Evolutionary conservation across 768 basidiomycete genomes (phyloP), one percentile per base, ranked within the genome.

Genomic region (Auriculariales sp.): DNA sequence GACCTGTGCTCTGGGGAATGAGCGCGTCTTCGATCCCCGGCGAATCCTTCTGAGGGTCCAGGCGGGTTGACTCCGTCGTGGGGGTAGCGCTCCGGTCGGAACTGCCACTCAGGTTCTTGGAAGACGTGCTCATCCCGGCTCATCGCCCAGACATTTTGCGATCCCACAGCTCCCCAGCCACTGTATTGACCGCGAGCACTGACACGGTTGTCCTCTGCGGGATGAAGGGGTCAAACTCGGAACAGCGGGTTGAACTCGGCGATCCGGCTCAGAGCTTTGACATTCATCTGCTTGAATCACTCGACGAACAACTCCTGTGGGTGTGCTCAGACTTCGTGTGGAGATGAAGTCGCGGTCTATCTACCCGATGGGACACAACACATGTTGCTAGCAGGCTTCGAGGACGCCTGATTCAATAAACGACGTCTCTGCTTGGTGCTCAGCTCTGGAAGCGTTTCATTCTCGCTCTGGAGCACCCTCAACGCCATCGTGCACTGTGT

Each of bases 401-500:
- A 27, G 24, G n/a, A 36, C 33, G 10, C 47, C 29, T 11, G 50
- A 36, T 14, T 51, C 29, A 24, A 54, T 32, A 25, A 48, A 54
- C 2, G 42, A 35, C 29, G 39, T 25, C 30, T 52, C 15, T 49
- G 33, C 24, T 29, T 17, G 32, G 27, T 12, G 5, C 15, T 17
- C n/a, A 36, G 35, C n/a, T 7, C 22, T n/a, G 35, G 35, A 5
- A 17, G n/a, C 5, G 53, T 44, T 12, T 48, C 46, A 2, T 47
- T 22, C 19, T 46, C 50, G 2, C 33, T 11, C 17, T 28, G 33
- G 1, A 50, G 34, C 12, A 50, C 25, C 19, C n/a, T 54, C 53
- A 17, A 54, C 30, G 28, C 52, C 46, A 3, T 25, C 50, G 24
- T 54, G 53, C 19, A 46, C 49, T 49, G 44, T 2, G 47, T 28